A percentile compares a stretch with the other conserved stretches of the same genome.
These are phyloP conservation scores for Yamadazyma mexicana DNA, from an alignment of 1,139 yeast genomes.

Conservation along the genomic window DNA sequence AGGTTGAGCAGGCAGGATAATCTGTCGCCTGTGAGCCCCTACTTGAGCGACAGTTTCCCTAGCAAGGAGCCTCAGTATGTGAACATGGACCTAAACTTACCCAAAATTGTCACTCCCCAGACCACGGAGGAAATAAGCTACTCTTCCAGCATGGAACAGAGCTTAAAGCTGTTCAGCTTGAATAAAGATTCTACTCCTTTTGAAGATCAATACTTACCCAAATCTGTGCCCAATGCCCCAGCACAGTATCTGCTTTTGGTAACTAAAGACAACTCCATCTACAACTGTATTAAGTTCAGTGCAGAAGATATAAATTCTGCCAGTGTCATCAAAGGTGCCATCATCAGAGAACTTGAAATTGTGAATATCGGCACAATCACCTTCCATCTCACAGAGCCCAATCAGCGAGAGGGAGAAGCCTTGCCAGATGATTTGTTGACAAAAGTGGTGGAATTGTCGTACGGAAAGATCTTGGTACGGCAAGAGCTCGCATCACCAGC, in stretches of 20 bases:
- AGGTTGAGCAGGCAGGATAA: slow-evolving; percentile 12
- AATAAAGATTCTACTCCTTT: slow-evolving; percentile 11
- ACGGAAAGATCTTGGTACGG: slow-evolving; percentile 42
- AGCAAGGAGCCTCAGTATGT: slow-evolving; percentile 13
- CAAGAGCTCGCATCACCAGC: slow-evolving; percentile 40
- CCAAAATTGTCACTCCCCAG: slow-evolving; percentile 12
- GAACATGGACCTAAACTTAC: slow-evolving; percentile 15
- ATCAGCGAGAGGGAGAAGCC: slow-evolving; percentile 61
- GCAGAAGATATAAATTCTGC: slow-evolving; percentile 16
- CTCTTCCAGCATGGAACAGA: slow-evolving; percentile 9
- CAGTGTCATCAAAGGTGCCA: slow-evolving; percentile 29
- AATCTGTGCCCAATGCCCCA: slow-evolving; percentile 9
- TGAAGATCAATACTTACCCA: slow-evolving; percentile 35
- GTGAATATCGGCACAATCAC: slow-evolving; percentile 41
- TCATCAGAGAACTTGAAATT: slow-evolving; percentile 43
- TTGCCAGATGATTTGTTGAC: slow-evolving; percentile 48
- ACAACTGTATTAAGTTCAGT: slow-evolving; percentile 43
- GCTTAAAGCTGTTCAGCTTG: slow-evolving; percentile 9
- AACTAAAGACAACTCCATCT: slow-evolving; percentile 59
- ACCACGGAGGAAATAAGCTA: slow-evolving; percentile 1
- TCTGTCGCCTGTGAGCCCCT: slow-evolving; percentile 22
- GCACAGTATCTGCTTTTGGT: slow-evolving; percentile 38
- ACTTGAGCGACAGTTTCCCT: slow-evolving; percentile 11
- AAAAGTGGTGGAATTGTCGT: slow-evolving; percentile 22
- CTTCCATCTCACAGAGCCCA: slow-evolving; percentile 72